A percentile compares a stretch with the other conserved stretches of the same genome.
Conservation (phyloP, 306 rosid genomes). For the Cotoneaster glaucophyllus region DNA sequence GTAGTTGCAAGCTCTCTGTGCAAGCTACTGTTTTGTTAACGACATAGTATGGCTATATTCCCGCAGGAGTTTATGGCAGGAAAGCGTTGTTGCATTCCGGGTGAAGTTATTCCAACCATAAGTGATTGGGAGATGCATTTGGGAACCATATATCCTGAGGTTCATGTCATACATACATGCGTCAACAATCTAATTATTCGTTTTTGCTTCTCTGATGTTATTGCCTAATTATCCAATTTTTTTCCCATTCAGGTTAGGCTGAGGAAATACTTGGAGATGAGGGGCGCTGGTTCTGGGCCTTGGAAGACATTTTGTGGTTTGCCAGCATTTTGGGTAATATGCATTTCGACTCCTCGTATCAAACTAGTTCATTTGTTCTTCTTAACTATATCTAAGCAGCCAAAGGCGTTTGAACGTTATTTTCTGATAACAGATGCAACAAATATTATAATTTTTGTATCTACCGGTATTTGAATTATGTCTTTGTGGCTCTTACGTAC, state of each 20-base stretch:
- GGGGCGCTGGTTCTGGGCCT: constrained; percentile 99
- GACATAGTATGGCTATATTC: neutral
- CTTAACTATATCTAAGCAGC: too few species aligned
- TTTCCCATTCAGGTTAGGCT: constrained; percentile 71
- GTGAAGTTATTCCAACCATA: constrained; percentile 78
- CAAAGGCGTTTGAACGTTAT: too few species aligned
- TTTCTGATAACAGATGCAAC: neutral
- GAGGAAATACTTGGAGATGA: constrained; percentile 97
- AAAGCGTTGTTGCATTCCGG: constrained; percentile 71
- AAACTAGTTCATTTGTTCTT: neutral
- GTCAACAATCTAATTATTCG: neutral
- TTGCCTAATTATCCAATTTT: constrained; percentile 14
- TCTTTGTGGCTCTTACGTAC: neutral
- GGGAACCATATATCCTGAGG: constrained; percentile 95
- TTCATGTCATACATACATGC: constrained; percentile 12
- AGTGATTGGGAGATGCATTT: constrained; percentile 97
- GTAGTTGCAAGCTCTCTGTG: neutral
- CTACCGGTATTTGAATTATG: neutral
- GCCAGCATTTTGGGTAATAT: constrained; percentile 91
- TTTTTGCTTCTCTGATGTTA: constrained; percentile 7
- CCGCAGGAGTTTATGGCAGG: constrained; percentile 87
- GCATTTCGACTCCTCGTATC: constrained; percentile 9
- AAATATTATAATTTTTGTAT: neutral
- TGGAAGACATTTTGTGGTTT: constrained; percentile 97
- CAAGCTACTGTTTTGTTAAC: neutral